Percentiles rank a stretch among this genome's conserved stretches.
phyloP scores from a whole-genome alignment of 495 filamentous ascomycete species.

The Penicillium verhagenii region DNA sequence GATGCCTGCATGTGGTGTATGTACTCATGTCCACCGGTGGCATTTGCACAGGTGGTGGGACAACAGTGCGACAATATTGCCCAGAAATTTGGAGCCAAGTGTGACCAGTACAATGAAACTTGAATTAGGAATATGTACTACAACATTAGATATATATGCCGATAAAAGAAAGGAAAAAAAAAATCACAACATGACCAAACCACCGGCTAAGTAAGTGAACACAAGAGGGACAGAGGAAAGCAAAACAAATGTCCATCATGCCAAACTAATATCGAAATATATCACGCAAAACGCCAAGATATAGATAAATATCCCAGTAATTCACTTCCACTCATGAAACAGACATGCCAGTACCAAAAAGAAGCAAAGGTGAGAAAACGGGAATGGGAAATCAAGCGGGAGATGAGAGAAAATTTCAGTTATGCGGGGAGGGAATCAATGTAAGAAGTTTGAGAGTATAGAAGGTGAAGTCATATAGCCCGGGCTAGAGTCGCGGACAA shows the following conservation, averaged over 20 bases:
- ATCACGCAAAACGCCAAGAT: neutral
- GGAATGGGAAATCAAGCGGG: neutral
- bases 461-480: neutral
- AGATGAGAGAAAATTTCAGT: neutral
- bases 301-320: neutral
- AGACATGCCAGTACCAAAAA: neutral
- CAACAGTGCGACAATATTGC: neutral
- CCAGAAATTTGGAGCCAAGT: neutral
- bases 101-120: conserved; percentile 1
- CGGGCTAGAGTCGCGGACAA: neutral
- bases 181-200: conserved; percentile 8
- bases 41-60: neutral
- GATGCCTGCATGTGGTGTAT: no score
- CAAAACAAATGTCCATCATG: conserved; percentile 7
- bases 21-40: no score
- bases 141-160: conserved; percentile 21
- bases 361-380: no score
- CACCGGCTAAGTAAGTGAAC: conserved; percentile 9
- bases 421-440: neutral
- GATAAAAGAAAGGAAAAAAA: conserved; percentile 5
- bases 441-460: conserved; percentile 1
- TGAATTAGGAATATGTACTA: conserved; percentile 25
- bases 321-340: neutral
- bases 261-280: neutral
- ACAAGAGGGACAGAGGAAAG: neutral